Evolutionary conservation across 2,329 filamentous ascomycete species (phyloP), one percentile per base, ranked within the genome.

Genomic region (Hansfordia pulvinata): DNA sequence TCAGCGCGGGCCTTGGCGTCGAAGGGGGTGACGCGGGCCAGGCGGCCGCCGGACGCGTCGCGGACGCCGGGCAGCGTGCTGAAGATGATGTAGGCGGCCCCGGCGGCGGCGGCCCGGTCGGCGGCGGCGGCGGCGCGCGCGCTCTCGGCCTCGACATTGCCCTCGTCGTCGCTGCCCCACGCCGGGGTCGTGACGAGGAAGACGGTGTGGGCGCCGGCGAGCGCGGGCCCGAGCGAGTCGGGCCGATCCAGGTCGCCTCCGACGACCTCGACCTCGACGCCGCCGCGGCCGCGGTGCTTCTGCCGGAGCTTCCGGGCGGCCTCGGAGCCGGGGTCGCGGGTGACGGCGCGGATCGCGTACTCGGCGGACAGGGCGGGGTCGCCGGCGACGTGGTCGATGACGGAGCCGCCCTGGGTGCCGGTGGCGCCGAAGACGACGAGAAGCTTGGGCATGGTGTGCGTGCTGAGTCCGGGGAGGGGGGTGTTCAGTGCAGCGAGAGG

Each of bases 341-440:
- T 65, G 25, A 69, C 52, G 19, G 52, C 63, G 7, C 64, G 58
- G 30, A 69, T 50, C 24, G 47, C 56, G 47, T 55, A 69, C 28
- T 56, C 38, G 21, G 52, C 38, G 2, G 58, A 60, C 11, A 69
- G 51, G 3, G 42, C 38, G 2, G 54, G 37, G 35, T 66, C 54
- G 19, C 49, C 48, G 8, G 66, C 50, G 8, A 69, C 47, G 15
- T 49, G 42, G 25, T 54, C 42, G 29, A 67, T 47, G 7, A 67
- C 49, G 7, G 59, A 60, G 8, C 58, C 47, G 11, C 64, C 64
- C 40, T 69, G 64, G 19, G 60, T 52, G 31, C 64, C 62, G 1
- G 64, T 69, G 13, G 62, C 62, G 7, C 64, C 63, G 26, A 67
- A 63, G 14, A 69, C 50, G 15, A 49, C 53, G 18, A 64, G 43